These are phyloP conservation scores for Cordyceps militaris DNA, from an alignment of 2,329 filamentous ascomycete species.

Conservation along the genomic window DNA sequence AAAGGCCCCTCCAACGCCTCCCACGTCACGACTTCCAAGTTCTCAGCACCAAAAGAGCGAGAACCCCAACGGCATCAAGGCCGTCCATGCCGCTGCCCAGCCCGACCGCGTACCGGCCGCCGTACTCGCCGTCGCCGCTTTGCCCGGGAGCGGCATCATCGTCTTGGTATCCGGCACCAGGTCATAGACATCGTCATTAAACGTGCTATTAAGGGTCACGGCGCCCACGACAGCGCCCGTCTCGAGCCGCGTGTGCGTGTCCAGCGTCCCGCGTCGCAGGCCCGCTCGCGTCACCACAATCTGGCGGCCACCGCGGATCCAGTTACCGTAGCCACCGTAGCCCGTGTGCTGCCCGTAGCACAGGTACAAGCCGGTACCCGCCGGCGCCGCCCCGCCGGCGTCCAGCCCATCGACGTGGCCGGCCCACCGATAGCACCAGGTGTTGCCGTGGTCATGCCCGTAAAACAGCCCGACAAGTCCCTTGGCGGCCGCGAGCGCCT, in stretches of 20 bases:
- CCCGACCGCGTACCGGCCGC: neutral
- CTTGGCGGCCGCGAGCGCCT: conserved; percentile 40
- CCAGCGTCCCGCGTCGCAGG: conserved; percentile 34
- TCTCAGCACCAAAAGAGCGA: neutral
- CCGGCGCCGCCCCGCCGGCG: conserved; percentile 16
- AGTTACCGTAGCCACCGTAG: conserved; percentile 57
- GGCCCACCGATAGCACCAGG: conserved; percentile 40
- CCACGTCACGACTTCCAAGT: too few relatives aligned
- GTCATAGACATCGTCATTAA: conserved; percentile 44
- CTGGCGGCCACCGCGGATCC: conserved; percentile 46
- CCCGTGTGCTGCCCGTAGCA: conserved; percentile 56
- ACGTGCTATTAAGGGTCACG: conserved; percentile 49
- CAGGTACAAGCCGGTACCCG: conserved; percentile 25
- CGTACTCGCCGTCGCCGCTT: neutral
- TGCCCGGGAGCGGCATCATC: neutral
- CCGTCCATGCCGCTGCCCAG: neutral
- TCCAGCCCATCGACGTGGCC: conserved; percentile 16
- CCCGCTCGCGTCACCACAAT: conserved; percentile 23
- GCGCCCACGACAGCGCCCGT: conserved; percentile 39
- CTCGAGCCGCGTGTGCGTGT: conserved; percentile 53
- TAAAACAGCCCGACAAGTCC: conserved; percentile 47
- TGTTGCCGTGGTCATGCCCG: conserved; percentile 54
- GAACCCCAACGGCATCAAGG: neutral
- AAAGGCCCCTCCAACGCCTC: too few relatives aligned
- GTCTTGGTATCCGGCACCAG: conserved; percentile 25